phyloP scores from a whole-genome alignment of 805 yeast species.

The Sugiyamaella smithiae region DNA sequence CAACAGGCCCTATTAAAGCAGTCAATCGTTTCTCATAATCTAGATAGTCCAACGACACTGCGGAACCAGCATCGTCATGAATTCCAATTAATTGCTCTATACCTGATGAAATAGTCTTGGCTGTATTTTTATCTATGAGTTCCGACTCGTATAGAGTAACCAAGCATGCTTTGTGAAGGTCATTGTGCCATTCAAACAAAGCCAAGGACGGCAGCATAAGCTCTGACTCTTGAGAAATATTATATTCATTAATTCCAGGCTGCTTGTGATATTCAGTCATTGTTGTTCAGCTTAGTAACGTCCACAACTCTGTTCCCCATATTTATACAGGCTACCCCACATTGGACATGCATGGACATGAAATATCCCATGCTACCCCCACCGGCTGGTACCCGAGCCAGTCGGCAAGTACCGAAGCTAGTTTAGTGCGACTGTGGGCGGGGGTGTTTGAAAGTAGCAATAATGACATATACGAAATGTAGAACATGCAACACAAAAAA shows the following conservation, averaged over 20 bases:
- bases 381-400: too few relatives aligned
- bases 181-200: conserved; percentile 5
- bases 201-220: conserved; percentile 6
- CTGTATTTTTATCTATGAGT: conserved; percentile 5
- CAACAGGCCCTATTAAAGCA: conserved; percentile 7
- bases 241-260: conserved; percentile 6
- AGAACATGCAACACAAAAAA: too few relatives aligned
- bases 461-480: too few relatives aligned
- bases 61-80: conserved; percentile 11
- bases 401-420: too few relatives aligned
- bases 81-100: conserved; percentile 6
- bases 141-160: conserved; percentile 1
- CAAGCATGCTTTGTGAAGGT: conserved; percentile 13
- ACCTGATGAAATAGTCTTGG: conserved; percentile 8
- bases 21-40: conserved; percentile 11
- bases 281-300: background rate
- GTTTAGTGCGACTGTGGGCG: too few relatives aligned
- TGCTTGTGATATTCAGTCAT: background rate
- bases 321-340: too few relatives aligned
- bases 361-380: too few relatives aligned
- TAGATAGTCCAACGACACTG: conserved; percentile 12
- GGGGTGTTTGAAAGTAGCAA: too few relatives aligned
- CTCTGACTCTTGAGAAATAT: conserved; percentile 9
- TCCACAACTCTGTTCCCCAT: too few relatives aligned
- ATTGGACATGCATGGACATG: too few relatives aligned